These are phyloP conservation scores for Cytidiella melzeri DNA, from an alignment of 768 basidiomycete genomes.

Conservation along the genomic window DNA sequence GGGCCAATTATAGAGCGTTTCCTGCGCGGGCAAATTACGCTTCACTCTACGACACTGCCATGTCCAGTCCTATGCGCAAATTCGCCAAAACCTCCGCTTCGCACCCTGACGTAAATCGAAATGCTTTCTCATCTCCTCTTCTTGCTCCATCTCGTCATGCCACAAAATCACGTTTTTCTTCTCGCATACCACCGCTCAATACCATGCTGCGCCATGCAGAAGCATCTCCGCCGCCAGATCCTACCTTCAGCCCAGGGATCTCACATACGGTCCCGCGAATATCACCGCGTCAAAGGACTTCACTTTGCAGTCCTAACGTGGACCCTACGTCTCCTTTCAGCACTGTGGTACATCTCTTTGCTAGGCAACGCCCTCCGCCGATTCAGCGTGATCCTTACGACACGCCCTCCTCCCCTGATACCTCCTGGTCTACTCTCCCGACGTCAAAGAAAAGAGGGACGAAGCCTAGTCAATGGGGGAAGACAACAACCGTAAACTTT, in stretches of 20 bases:
- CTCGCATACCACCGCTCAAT: too few species aligned
- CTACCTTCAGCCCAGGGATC: too few species aligned
- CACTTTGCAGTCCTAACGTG: too few species aligned
- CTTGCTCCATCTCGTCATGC: not conserved
- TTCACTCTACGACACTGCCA: not conserved
- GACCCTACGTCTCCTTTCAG: too few species aligned
- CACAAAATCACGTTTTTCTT: too few species aligned
- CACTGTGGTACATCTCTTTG: too few species aligned
- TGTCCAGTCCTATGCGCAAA: not conserved
- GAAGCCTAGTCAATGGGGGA: not conserved
- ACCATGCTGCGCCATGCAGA: too few species aligned
- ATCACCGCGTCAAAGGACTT: too few species aligned
- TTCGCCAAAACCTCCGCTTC: not conserved
- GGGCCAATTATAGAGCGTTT: too few species aligned
- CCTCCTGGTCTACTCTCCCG: conserved; percentile 20
- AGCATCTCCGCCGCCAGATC: too few species aligned
- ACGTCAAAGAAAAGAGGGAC: not conserved
- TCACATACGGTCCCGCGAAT: too few species aligned
- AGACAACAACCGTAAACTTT: not conserved
- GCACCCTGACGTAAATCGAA: not conserved
- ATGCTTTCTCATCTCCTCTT: not conserved
- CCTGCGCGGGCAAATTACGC: too few species aligned
- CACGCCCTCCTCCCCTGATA: conserved; percentile 17
- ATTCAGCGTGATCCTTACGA: conserved; percentile 18
- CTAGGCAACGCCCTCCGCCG: not conserved